A percentile compares a stretch with the other conserved stretches of the same genome.
phyloP scores from a whole-genome alignment of 2,329 filamentous ascomycete species.

The Monosporascus sp. region DNA sequence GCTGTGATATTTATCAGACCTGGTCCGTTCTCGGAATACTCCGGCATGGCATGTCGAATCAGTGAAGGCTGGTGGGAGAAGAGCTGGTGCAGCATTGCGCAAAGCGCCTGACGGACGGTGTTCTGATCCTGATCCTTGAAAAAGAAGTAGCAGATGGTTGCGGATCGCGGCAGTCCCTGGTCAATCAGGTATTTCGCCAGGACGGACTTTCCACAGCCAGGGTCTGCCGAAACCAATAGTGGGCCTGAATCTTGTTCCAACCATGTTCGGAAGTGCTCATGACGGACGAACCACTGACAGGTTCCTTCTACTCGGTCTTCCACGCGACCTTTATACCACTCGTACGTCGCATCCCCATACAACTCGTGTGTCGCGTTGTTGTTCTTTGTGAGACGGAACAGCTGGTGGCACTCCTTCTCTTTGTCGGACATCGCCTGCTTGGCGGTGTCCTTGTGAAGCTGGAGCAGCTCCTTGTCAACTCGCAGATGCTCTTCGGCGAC shows the following conservation, averaged over 20 bases:
- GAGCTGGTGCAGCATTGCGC: constrained; percentile 34
- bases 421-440: too few relatives aligned
- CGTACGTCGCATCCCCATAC: constrained; percentile 15
- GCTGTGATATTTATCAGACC: constrained; percentile 14
- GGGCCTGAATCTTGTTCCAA: constrained; percentile 18
- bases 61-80: constrained; percentile 25
- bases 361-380: too few relatives aligned
- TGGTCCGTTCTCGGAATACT: constrained; percentile 19
- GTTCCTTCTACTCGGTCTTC: constrained; percentile 18
- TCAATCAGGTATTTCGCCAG: constrained; percentile 29
- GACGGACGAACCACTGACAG: constrained; percentile 28
- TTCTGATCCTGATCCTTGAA: constrained; percentile 36
- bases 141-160: constrained; percentile 36
- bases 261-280: constrained; percentile 26
- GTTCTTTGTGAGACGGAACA: too few relatives aligned
- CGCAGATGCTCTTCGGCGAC: too few relatives aligned
- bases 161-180: constrained; percentile 8
- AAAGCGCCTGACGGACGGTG: constrained; percentile 29
- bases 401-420: too few relatives aligned
- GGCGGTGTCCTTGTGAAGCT: too few relatives aligned
- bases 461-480: too few relatives aligned
- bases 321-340: constrained; percentile 25
- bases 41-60: constrained; percentile 26
- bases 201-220: constrained; percentile 34
- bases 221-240: constrained; percentile 32